Base-by-base conservation (phyloP, 2,329 filamentous ascomycete genomes). In the Penicillium sp. region DNA sequence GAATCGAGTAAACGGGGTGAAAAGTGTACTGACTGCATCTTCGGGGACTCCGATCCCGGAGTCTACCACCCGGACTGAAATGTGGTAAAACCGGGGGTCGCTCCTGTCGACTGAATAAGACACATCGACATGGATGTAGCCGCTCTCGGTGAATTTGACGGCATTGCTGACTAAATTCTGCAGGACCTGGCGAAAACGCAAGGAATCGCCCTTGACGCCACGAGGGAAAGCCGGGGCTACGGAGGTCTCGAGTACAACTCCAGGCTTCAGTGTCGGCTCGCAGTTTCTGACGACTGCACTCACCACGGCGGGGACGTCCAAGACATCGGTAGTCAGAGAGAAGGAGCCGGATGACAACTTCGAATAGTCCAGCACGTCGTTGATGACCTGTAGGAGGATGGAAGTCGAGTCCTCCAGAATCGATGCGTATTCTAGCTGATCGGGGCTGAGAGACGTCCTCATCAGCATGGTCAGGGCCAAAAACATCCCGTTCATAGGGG, bases 311-410 rank as follows among this genome's bases (percentile, higher is more conserved):
- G 65, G 61, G 38, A 85, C 69, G 56, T 76, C 73, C 51, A 85
- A 69, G 28, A 79, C 69, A 57, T 82, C 80, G 13, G 79, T 66
- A 43, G 74, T 79, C 47, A 86, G 74, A 2, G 81, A 80, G 53
- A 86, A 83, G 31, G 75, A 78, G n/a, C 81, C 81, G 0, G 81
- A 81, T 0, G 80, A 78, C 5, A 85, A 72, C 57, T 85, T 86
- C 9, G 83, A 85, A 61, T 84, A 86, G 67, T 87, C 83, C n/a
- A 86, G 74, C 41, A 87, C 83, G 54, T 85, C 81, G 60, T 86
- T 85, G 64, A 86, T 85, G 44, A 86, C 78, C 55, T 81, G 79
- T 16, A 86, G 68, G 20, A 86, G 71, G 2, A 84, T 73, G 18
- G 79, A 76, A 2, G 80, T 82, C 0, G 82, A 85, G 50, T 84